phyloP scores from a whole-genome alignment of 1,284 basidiomycete species.

The Mrakiaceae sp. region DNA sequence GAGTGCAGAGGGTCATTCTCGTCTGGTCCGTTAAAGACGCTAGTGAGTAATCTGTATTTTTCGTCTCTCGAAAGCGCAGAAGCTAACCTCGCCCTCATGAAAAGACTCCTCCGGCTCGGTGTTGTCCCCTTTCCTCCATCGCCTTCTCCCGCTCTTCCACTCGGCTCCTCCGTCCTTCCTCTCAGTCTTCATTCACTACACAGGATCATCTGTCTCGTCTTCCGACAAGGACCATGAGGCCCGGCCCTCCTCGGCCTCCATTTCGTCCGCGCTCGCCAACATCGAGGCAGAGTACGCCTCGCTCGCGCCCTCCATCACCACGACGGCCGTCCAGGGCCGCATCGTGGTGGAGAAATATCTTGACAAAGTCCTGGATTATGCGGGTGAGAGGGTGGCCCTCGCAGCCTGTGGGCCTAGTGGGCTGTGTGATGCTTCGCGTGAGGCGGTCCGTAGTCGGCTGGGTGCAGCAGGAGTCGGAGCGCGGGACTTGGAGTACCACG shows the following conservation, averaged over 20 bases:
- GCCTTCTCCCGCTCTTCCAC: constrained; percentile 1
- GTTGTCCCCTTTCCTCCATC: not conserved
- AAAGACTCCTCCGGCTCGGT: not conserved
- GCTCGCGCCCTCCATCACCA: not conserved
- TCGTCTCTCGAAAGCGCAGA: not conserved
- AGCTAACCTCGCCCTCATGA: not conserved
- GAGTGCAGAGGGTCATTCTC: constrained; percentile 9
- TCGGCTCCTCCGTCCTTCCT: not conserved
- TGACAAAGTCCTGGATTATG: not conserved
- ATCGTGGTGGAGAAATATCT: not conserved
- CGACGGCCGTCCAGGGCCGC: not conserved
- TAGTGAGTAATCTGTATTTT: not conserved
- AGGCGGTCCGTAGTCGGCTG: not conserved
- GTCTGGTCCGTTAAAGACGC: constrained; percentile 16
- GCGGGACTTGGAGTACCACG: not conserved
- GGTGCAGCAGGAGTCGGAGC: not conserved
- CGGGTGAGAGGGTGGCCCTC: not conserved
- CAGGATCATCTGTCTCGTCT: not conserved
- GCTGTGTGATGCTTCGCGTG: not conserved
- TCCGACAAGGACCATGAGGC: not conserved
- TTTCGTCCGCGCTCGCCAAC: not conserved
- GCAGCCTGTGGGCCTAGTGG: not conserved
- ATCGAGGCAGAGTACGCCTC: not conserved
- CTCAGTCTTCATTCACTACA: constrained; percentile 15
- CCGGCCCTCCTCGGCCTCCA: not conserved